Conservation (phyloP, 257 asterid genomes). For the Prunella vulgaris region DNA sequence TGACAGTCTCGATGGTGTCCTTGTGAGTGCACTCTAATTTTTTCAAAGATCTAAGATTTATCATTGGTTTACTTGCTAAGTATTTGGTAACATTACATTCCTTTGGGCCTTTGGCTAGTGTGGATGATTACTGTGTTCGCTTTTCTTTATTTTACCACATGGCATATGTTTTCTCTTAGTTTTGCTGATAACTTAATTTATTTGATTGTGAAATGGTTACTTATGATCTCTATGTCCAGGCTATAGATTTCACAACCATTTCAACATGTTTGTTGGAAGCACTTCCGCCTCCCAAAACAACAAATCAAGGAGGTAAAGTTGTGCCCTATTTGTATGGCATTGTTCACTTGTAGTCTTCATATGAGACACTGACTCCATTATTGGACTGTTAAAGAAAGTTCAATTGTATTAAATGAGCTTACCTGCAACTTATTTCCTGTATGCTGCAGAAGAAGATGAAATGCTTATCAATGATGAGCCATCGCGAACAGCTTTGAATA, state of each 20-base stretch:
- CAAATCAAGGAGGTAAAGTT: constrained; percentile 55
- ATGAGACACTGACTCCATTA: background rate
- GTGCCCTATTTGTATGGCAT: constrained; percentile 21
- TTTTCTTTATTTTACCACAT: constrained; percentile 1
- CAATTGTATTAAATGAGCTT: background rate
- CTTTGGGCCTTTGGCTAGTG: constrained; percentile 10
- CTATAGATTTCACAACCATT: constrained; percentile 70
- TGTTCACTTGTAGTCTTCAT: background rate
- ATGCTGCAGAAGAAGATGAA: constrained; percentile 68
- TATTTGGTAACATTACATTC: background rate
- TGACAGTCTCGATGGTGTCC: background rate
- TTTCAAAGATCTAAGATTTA: background rate
- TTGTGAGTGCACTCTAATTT: background rate
- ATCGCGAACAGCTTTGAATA: constrained; percentile 41
- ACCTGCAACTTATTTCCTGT: constrained; percentile 8
- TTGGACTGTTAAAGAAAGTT: background rate
- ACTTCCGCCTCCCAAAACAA: constrained; percentile 58
- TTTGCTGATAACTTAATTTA: background rate
- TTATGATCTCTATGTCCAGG: constrained; percentile 42
- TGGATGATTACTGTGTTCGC: background rate
- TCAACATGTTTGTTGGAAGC: constrained; percentile 76
- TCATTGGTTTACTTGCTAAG: background rate
- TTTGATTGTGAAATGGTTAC: constrained; percentile 15
- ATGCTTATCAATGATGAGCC: constrained; percentile 60
- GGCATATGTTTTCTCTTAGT: background rate